phyloP scores from a whole-genome alignment of 1,284 basidiomycete species.

The Cutaneotrichosporon cavernicola region DNA sequence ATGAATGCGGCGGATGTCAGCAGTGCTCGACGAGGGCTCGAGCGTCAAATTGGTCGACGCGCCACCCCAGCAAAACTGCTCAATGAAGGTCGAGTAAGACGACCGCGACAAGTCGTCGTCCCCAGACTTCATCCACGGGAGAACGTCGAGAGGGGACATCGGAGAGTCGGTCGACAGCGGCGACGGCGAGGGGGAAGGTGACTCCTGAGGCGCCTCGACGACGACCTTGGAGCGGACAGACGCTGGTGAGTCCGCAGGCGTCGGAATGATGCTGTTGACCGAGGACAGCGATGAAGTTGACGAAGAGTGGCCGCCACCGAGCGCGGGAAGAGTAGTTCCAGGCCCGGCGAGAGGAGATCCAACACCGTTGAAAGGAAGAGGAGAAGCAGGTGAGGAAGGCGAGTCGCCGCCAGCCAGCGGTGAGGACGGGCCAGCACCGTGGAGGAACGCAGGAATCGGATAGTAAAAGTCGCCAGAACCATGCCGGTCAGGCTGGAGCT shows the following conservation, averaged over 20 bases:
- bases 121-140: conserved; percentile 28
- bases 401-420: conserved; percentile 11
- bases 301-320: conserved; percentile 18
- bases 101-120: conserved; percentile 33
- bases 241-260: conserved; percentile 24
- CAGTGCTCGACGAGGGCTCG: conserved; percentile 20
- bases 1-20: conserved; percentile 18
- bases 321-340: conserved; percentile 7
- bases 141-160: conserved; percentile 39
- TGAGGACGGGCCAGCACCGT: conserved; percentile 9
- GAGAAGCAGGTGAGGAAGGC: conserved; percentile 17
- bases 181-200: conserved; percentile 37
- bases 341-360: conserved; percentile 12
- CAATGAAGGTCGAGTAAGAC: conserved; percentile 49
- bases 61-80: conserved; percentile 43
- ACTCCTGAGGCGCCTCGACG: conserved; percentile 22
- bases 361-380: conserved; percentile 18
- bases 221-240: conserved; percentile 3
- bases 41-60: conserved; percentile 17
- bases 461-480: conserved; percentile 48
- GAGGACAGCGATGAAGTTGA: conserved; percentile 19
- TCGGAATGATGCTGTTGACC: conserved; percentile 13
- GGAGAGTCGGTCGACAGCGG: conserved; percentile 22
- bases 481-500: conserved; percentile 23
- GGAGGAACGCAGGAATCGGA: conserved; percentile 34